These are phyloP conservation scores for Hymenoscyphus occultus DNA, from an alignment of 2,329 filamentous ascomycete genomes.

Conservation along the genomic window DNA sequence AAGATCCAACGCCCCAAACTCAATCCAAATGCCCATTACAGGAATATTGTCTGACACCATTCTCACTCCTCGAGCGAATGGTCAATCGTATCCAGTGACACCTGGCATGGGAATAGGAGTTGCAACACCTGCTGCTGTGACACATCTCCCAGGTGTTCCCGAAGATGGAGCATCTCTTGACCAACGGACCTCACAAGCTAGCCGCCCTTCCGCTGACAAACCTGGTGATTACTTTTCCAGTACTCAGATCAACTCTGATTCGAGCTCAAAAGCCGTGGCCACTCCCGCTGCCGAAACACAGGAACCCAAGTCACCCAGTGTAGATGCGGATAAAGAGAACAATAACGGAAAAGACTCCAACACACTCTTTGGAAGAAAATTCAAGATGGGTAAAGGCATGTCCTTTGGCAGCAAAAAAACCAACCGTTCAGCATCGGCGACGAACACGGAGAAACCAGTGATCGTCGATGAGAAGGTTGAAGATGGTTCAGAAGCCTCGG, in stretches of 20 bases:
- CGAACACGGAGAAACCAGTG: conserved; percentile 68
- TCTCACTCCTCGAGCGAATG: conserved; percentile 62
- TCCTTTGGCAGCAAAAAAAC: conserved; percentile 84
- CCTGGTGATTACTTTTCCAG: conserved; percentile 75
- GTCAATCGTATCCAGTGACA: conserved; percentile 60
- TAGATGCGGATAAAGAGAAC: conserved; percentile 50
- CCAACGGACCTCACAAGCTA: conserved; percentile 53
- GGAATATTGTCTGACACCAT: conserved; percentile 43
- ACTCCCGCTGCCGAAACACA: conserved; percentile 43
- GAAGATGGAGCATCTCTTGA: conserved; percentile 52
- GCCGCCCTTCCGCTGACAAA: conserved; percentile 60
- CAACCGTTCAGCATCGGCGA: conserved; percentile 60
- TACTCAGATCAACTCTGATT: conserved; percentile 47
- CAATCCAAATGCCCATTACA: conserved; percentile 55
- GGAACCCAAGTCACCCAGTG: conserved; percentile 45
- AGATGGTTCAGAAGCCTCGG: conserved; percentile 54
- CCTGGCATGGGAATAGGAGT: conserved; percentile 76
- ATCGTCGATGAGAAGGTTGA: conserved; percentile 74
- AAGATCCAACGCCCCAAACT: conserved; percentile 56
- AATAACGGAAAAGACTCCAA: conserved; percentile 53
- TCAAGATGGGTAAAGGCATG: conserved; percentile 61
- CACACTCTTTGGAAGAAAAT: conserved; percentile 77
- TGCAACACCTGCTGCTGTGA: conserved; percentile 59
- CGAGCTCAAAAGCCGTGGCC: conserved; percentile 44
- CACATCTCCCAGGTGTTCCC: conserved; percentile 45